Evolutionary conservation across 441 rosid genomes (phyloP).

Genomic region (Oxalis stricta): DNA sequence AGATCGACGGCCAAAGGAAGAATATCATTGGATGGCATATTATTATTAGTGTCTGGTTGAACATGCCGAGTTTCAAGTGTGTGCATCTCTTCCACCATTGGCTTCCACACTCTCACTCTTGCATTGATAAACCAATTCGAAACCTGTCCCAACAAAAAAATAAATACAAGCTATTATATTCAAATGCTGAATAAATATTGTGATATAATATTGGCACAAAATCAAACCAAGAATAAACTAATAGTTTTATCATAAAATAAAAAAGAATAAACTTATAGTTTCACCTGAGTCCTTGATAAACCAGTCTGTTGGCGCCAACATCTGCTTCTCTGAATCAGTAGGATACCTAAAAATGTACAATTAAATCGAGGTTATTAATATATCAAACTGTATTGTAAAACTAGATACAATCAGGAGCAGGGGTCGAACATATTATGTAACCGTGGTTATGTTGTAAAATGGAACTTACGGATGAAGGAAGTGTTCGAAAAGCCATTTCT

Average conservation of each 20-base stretch:
- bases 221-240: too few species aligned
- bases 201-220: too few species aligned
- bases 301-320: slow-evolving; percentile 49
- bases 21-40: neutral
- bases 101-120: slow-evolving; percentile 43
- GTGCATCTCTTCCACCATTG: slow-evolving; percentile 48
- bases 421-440: too few species aligned
- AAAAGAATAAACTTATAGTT: neutral
- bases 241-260: too few species aligned
- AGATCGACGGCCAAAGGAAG: neutral
- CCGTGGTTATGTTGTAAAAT: too few species aligned
- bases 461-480: slow-evolving; percentile 53
- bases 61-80: slow-evolving; percentile 24
- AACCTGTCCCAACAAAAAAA: slow-evolving; percentile 25
- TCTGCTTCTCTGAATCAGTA: slow-evolving; percentile 42
- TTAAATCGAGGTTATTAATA: too few species aligned
- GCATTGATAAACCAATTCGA: slow-evolving; percentile 53
- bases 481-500: slow-evolving; percentile 48
- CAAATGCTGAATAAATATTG: neutral
- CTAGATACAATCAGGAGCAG: too few species aligned
- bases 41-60: slow-evolving; percentile 4
- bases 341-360: too few species aligned
- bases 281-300: slow-evolving; percentile 51
- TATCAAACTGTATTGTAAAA: too few species aligned
- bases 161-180: neutral